These are phyloP conservation scores for Wallacemonas sp. DNA, from an alignment of 208 protist species.

Conservation along the genomic window DNA sequence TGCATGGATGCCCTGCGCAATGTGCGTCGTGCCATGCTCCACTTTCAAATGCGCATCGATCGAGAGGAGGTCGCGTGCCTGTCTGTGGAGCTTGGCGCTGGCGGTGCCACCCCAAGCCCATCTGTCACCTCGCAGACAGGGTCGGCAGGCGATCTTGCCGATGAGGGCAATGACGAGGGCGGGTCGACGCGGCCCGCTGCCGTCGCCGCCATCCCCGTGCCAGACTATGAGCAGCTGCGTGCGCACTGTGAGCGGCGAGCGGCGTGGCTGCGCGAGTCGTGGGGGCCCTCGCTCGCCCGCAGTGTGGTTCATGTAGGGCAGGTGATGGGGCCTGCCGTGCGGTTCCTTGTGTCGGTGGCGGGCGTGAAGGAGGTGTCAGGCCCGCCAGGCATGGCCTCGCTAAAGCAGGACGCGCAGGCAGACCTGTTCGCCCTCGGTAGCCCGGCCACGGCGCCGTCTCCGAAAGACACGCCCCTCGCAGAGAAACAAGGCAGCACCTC, in stretches of 20 bases:
- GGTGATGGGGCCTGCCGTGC: conserved; percentile 47
- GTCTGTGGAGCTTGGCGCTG: background rate
- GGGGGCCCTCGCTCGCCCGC: conserved; percentile 58
- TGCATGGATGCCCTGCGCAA: conserved; percentile 71
- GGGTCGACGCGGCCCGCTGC: background rate
- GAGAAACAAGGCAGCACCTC: background rate
- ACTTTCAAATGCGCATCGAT: conserved; percentile 47
- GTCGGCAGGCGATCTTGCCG: background rate
- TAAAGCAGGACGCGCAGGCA: conserved; percentile 57
- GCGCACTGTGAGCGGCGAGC: conserved; percentile 27
- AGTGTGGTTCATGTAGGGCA: conserved; percentile 49
- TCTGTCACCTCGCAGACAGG: background rate
- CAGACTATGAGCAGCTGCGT: conserved; percentile 11
- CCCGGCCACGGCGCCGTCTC: conserved; percentile 3
- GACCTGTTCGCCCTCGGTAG: conserved; percentile 46
- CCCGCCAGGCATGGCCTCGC: conserved; percentile 37
- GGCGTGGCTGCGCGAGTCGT: conserved; percentile 31
- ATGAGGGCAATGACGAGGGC: conserved; percentile 10
- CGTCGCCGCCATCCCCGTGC: background rate
- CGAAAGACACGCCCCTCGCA: background rate
- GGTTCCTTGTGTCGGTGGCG: conserved; percentile 48
- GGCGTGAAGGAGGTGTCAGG: conserved; percentile 37
- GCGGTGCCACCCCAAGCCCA: background rate
- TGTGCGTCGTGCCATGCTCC: conserved; percentile 47
- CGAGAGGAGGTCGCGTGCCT: conserved; percentile 21